Conservation (phyloP, 352 stramenopile genomes). For the Phytophthora pini region DNA sequence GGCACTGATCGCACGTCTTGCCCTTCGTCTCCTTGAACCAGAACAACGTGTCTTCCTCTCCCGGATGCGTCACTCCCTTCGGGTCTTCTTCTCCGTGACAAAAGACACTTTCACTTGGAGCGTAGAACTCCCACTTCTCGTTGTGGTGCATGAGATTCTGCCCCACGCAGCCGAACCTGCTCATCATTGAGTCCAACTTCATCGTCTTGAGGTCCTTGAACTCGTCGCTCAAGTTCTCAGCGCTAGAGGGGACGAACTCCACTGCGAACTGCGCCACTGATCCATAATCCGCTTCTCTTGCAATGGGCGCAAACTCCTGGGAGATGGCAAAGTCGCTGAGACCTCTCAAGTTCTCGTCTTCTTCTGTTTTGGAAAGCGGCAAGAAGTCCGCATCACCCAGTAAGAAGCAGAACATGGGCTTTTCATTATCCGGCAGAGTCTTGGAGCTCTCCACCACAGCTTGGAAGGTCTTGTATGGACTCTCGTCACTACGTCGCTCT, state of each 20-base stretch:
- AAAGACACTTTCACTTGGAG: slow-evolving; percentile 44
- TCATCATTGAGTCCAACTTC: slow-evolving; percentile 67
- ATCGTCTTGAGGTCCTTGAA: slow-evolving; percentile 43
- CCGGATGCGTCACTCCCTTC: slow-evolving; percentile 51
- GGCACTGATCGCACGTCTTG: slow-evolving; percentile 76
- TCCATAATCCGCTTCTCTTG: slow-evolving; percentile 50
- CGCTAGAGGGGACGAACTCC: slow-evolving; percentile 62
- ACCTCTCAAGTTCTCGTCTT: slow-evolving; percentile 61
- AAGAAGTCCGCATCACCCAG: slow-evolving; percentile 79
- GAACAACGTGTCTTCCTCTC: slow-evolving; percentile 66
- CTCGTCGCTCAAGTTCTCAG: slow-evolving; percentile 34
- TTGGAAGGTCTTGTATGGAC: slow-evolving; percentile 58
- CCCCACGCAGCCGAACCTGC: slow-evolving; percentile 69
- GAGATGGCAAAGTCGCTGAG: slow-evolving; percentile 85
- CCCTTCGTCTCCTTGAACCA: slow-evolving; percentile 67
- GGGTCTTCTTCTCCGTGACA: slow-evolving; percentile 44
- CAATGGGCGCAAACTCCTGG: slow-evolving; percentile 63
- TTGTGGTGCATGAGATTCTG: slow-evolving; percentile 85
- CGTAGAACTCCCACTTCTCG: slow-evolving; percentile 87
- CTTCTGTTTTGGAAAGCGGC: slow-evolving; percentile 45
- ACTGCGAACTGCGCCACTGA: slow-evolving; percentile 75
- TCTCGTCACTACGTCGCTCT: slow-evolving; percentile 43
- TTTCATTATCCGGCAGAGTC: slow-evolving; percentile 29
- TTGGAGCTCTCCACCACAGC: slow-evolving; percentile 36
- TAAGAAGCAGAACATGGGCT: slow-evolving; percentile 70